Conservation (phyloP, 306 rosid genomes). For the Calophaca sinica region DNA sequence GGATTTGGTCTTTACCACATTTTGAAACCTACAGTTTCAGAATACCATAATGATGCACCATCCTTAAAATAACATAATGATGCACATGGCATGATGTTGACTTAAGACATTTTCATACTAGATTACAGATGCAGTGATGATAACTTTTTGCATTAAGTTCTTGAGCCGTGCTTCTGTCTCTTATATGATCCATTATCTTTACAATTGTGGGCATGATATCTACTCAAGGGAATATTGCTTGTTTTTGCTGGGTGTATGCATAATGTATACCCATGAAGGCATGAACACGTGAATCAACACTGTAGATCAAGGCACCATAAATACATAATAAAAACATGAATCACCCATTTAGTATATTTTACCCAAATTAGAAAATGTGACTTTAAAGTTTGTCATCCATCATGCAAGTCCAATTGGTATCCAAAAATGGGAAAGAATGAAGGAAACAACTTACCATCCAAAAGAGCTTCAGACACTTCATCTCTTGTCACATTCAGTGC, state of each 20-base stretch:
- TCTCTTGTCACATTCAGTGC: conserved; percentile 93
- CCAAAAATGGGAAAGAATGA: conserved; percentile 29
- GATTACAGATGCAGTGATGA: conserved; percentile 42
- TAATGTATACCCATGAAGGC: conserved; percentile 8
- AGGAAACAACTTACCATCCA: conserved; percentile 67
- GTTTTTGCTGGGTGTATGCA: conserved; percentile 17
- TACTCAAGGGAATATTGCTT: neutral
- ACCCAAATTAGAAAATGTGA: conserved; percentile 40
- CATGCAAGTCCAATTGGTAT: conserved; percentile 33
- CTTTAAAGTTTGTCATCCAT: neutral
- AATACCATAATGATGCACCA: conserved; percentile 30
- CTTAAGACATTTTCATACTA: conserved; percentile 27
- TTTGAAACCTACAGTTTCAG: conserved; percentile 31
- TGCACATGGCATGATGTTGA: conserved; percentile 50
- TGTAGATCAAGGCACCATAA: conserved; percentile 15
- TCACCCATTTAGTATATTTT: conserved; percentile 5
- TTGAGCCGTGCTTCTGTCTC: conserved; percentile 24
- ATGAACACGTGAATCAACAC: conserved; percentile 8
- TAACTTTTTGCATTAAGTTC: conserved; percentile 36
- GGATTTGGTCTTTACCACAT: conserved; percentile 34
- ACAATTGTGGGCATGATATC: conserved; percentile 1
- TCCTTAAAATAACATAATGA: conserved; percentile 43
- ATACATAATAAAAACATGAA: neutral
- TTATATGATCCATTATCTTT: conserved; percentile 32
- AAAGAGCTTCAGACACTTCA: conserved; percentile 94